Conservation (phyloP, 768 basidiomycete species). For the Pleurotus cornucopiae region DNA sequence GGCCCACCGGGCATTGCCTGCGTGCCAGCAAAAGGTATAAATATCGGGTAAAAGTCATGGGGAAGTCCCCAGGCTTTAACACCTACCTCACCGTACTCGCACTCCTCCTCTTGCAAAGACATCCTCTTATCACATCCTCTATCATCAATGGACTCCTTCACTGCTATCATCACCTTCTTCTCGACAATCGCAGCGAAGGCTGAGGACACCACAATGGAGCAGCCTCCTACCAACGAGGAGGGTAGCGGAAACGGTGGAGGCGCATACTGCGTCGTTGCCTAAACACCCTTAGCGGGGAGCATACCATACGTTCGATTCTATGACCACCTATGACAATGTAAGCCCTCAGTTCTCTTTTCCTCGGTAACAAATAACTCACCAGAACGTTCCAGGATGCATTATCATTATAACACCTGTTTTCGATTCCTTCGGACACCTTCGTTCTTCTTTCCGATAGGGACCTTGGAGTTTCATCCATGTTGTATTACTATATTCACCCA, state of each 20-base stretch:
- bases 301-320: not conserved
- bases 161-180: slow-evolving; percentile 9
- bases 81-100: slow-evolving; percentile 2
- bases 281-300: not conserved
- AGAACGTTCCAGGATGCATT: not conserved
- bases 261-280: slow-evolving; percentile 9
- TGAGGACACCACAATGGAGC: slow-evolving; percentile 5
- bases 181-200: not conserved
- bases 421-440: not conserved
- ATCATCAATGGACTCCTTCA: slow-evolving; percentile 9
- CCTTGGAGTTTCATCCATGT: not conserved
- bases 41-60: too few relatives aligned
- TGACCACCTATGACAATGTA: not conserved
- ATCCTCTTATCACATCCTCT: slow-evolving; percentile 1
- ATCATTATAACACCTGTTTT: not conserved
- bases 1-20: too few relatives aligned
- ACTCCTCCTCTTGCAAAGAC: not conserved
- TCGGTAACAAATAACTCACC: not conserved
- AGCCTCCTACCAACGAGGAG: slow-evolving; percentile 7
- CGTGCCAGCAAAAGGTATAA: too few relatives aligned
- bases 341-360: too few relatives aligned
- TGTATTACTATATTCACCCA: slow-evolving; percentile 1
- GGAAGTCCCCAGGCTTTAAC: not conserved
- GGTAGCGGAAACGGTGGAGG: slow-evolving; percentile 1
- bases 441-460: not conserved